These are phyloP conservation scores for Endotrypanum monterogeii DNA, from an alignment of 208 protist species.

Conservation along the genomic window DNA sequence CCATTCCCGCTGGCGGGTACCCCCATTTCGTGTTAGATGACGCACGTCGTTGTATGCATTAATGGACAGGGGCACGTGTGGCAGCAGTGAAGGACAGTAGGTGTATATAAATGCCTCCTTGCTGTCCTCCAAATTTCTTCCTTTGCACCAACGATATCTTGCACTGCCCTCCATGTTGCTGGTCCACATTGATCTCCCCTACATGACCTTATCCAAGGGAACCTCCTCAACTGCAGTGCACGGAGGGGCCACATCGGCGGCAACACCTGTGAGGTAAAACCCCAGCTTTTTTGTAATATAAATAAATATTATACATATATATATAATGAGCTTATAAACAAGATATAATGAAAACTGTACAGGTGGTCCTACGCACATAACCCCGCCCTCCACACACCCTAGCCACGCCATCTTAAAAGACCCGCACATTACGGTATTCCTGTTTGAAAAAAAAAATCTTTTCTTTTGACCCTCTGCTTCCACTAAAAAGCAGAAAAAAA, in stretches of 20 bases:
- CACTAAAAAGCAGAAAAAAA: not conserved
- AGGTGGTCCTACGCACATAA: slow-evolving; percentile 10
- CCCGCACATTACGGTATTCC: not conserved
- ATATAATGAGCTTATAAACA: not conserved
- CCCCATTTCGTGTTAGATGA: not conserved
- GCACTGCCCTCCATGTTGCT: not conserved
- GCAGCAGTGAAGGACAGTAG: not conserved
- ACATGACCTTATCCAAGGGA: not conserved
- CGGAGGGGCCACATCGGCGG: not conserved
- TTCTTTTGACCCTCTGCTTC: not conserved
- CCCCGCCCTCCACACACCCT: not conserved
- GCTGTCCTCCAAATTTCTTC: not conserved
- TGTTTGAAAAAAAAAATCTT: not conserved
- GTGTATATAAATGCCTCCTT: not conserved
- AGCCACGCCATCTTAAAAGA: not conserved
- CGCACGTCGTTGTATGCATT: not conserved
- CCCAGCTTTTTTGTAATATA: too few relatives aligned
- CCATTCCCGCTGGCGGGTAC: not conserved
- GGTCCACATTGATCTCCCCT: not conserved
- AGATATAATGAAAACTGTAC: slow-evolving; percentile 24
- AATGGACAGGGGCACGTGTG: not conserved
- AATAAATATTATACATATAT: not conserved
- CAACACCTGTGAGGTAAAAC: too few relatives aligned
- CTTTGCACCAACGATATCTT: not conserved
- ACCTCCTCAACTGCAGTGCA: not conserved